A percentile compares a stretch with the other conserved stretches of the same genome.
Conservation (phyloP, 352 stramenopile genomes). For the Globisporangium cystogenes region DNA sequence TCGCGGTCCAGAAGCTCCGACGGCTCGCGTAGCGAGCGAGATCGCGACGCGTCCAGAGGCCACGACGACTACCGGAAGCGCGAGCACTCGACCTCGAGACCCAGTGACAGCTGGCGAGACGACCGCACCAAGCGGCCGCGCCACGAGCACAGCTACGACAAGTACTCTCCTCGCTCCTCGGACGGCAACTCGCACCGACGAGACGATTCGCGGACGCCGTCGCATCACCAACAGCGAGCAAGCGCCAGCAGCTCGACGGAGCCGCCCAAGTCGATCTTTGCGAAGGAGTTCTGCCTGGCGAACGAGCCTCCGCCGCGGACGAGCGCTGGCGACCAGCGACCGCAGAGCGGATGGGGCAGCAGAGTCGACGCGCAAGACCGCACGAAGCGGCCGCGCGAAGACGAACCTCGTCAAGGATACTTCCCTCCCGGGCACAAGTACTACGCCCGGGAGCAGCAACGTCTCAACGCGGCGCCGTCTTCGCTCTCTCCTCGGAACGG, state of each 20-base stretch:
- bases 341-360: background rate
- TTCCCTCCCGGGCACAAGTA: conserved; percentile 7
- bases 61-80: conserved; percentile 3
- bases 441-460: conserved; percentile 1
- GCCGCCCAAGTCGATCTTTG: conserved; percentile 33
- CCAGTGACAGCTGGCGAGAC: background rate
- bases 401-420: background rate
- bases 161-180: conserved; percentile 4
- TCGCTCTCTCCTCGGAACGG: conserved; percentile 1
- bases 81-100: conserved; percentile 3
- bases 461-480: background rate
- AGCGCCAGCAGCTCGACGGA: background rate
- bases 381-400: conserved; percentile 10
- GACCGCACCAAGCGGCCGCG: conserved; percentile 6
- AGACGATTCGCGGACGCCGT: background rate
- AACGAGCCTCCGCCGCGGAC: conserved; percentile 27
- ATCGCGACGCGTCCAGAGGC: background rate
- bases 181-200: background rate
- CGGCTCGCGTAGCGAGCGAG: background rate
- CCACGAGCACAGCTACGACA: conserved; percentile 1
- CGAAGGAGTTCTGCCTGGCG: conserved; percentile 47
- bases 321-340: background rate
- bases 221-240: background rate
- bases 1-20: background rate
- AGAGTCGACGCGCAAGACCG: background rate